Evolutionary conservation across 2,329 filamentous ascomycete genomes (phyloP).

Genomic region (Colletotrichum orbiculare): DNA sequence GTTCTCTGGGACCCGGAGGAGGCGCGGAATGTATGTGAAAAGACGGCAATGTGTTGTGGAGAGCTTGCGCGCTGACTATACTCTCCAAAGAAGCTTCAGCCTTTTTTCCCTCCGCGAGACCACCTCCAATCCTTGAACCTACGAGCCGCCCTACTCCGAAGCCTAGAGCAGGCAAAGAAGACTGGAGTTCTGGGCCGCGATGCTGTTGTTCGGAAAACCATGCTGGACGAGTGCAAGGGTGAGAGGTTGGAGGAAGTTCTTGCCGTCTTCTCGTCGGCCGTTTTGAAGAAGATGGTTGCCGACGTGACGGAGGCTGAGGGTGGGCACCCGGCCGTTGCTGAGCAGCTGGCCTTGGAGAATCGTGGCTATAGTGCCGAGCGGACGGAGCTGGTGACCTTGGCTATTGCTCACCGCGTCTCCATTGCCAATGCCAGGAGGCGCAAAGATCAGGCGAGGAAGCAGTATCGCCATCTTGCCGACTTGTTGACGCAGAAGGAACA

Average conservation of each 20-base stretch:
- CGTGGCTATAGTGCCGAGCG: constrained; percentile 66
- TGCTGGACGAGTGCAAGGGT: constrained; percentile 96
- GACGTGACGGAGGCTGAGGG: constrained; percentile 51
- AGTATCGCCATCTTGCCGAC: constrained; percentile 72
- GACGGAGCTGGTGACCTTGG: constrained; percentile 70
- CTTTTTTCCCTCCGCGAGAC: constrained; percentile 91
- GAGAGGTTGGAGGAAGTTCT: constrained; percentile 90
- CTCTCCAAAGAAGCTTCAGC: constrained; percentile 77
- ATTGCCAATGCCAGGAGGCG: constrained; percentile 68
- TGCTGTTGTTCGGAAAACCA: constrained; percentile 86
- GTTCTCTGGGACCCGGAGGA: constrained; percentile 83
- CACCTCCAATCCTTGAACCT: constrained; percentile 92
- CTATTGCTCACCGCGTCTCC: constrained; percentile 78
- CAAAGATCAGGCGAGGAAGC: constrained; percentile 68
- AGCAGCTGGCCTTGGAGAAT: constrained; percentile 68
- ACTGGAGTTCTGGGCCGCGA: constrained; percentile 84
- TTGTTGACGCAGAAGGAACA: constrained; percentile 72
- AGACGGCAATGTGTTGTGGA: neutral
- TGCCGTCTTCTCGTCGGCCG: constrained; percentile 83
- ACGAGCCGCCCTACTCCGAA: constrained; percentile 83
- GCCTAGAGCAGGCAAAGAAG: constrained; percentile 88
- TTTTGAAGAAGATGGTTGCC: constrained; percentile 76
- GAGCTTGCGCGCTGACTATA: constrained; percentile 2
- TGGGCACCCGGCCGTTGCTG: constrained; percentile 59
- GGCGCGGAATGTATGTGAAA: constrained; percentile 71